Evolutionary conservation across 495 filamentous ascomycete genomes (phyloP).

Genomic region (Bathelium albidoporum): DNA sequence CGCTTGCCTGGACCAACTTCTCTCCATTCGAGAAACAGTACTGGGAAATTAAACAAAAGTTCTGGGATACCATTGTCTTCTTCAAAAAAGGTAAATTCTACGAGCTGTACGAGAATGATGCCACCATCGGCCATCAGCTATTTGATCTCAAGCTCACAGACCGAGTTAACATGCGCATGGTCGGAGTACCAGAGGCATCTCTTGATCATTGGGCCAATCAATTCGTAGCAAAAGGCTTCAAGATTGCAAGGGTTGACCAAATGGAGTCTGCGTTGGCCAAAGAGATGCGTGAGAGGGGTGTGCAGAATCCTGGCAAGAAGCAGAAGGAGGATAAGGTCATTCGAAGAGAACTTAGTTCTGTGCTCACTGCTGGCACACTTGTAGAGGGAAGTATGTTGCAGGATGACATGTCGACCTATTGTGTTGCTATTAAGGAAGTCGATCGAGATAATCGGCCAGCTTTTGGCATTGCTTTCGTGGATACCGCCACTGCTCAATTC

Average conservation of each 20-base stretch:
- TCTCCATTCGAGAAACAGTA: constrained; percentile 96
- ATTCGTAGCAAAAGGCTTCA: constrained; percentile 87
- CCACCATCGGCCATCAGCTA: constrained; percentile 89
- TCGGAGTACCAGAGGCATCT: constrained; percentile 84
- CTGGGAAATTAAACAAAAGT: constrained; percentile 98
- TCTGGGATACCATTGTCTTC: constrained; percentile 96
- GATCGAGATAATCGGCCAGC: constrained; percentile 64
- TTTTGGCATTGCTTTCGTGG: constrained; percentile 90
- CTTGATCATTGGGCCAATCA: constrained; percentile 89
- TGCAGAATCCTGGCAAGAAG: constrained; percentile 38
- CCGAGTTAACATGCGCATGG: constrained; percentile 98
- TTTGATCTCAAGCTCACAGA: constrained; percentile 98
- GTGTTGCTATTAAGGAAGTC: constrained; percentile 89
- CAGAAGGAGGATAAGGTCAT: constrained; percentile 84
- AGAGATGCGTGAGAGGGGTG: constrained; percentile 87
- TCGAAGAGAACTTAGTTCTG: constrained; percentile 75
- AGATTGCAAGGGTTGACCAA: constrained; percentile 94
- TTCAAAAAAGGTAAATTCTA: constrained; percentile 99
- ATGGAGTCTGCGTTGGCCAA: constrained; percentile 90
- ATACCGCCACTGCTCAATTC: constrained; percentile 94
- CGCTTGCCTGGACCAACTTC: constrained; percentile 63
- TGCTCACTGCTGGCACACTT: constrained; percentile 84
- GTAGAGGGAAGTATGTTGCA: constrained; percentile 96
- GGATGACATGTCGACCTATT: constrained; percentile 95
- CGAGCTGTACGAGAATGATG: constrained; percentile 96